Evolutionary conservation across 768 basidiomycete species (phyloP), one percentile per base, ranked within the genome.

Genomic region (Daedalea quercina): DNA sequence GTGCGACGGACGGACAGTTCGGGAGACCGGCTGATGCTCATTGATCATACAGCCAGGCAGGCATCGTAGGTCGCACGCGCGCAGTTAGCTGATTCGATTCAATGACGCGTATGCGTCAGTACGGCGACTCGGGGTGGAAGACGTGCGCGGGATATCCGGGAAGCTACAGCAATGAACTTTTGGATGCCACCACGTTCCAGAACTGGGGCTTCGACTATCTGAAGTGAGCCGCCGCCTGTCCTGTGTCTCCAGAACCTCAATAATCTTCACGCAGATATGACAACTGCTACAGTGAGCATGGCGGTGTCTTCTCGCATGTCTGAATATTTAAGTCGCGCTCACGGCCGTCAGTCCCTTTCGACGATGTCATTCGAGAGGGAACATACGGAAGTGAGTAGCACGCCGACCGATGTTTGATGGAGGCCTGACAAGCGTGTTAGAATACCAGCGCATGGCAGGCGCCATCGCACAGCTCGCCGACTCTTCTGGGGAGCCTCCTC

Each of bases 71-170:
- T 34, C 15, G n/a, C 26, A 8, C 26, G 28, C 15, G 13, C 24
- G 6, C 40, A 2, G 9, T 13, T 20, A 8, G 6, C 25, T 12
- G n/a, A 20, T 17, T 40, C 2, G 50, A 2, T 43, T 7, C 40
- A 31, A 4, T 24, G 13, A 44, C n/a, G 8, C 3, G 12, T 3
- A 23, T 12, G 37, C 22, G 3, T 31, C 46, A 82, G 82, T 85
- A 85, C 56, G 78, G 82, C 54, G 81, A 84, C 58, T 75, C 84
- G 0, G 84, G 84, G n/a, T 85, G 82, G 83, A 81, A 75, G 58
- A 85, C 84, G 23, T 85, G 84, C 57, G 74, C 76, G 40, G 55
- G 75, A 11, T 85, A 84, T 61, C 82, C 84, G 22, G 84, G 83
- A 20, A 84, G 82, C 4, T 85, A 72, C 65, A 69, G 74, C 60